Percentiles rank a stretch among this genome's conserved stretches.
Evolutionary conservation across 2,329 filamentous ascomycete genomes (phyloP).

Genomic region (Calonectria pauciramosa): DNA sequence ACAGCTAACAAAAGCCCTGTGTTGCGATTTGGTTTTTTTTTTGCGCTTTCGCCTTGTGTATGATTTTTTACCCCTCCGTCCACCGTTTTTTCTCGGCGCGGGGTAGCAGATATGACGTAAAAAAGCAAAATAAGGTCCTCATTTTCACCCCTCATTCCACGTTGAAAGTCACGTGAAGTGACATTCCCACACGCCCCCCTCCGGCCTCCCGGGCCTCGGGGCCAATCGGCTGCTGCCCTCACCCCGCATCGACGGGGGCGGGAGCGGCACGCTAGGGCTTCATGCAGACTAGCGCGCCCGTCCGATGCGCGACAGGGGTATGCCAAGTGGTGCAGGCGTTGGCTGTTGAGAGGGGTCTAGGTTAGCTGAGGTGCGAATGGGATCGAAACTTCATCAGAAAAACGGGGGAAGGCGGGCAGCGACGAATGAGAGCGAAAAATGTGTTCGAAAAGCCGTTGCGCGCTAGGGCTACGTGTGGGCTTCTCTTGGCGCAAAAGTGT

Average conservation of each 20-base stretch:
- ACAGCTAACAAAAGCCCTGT: background rate
- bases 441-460: background rate
- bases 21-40: background rate
- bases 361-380: conserved; percentile 13
- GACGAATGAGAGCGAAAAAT: background rate
- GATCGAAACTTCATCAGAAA: background rate
- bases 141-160: background rate
- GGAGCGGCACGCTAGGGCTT: conserved; percentile 40
- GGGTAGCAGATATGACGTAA: conserved; percentile 40
- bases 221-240: conserved; percentile 37
- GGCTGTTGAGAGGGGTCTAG: conserved; percentile 24
- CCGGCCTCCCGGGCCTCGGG: background rate
- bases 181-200: background rate
- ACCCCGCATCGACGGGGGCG: conserved; percentile 38
- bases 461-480: background rate
- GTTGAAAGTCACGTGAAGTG: conserved; percentile 27
- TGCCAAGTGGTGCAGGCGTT: background rate
- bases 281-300: conserved; percentile 26
- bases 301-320: conserved; percentile 37
- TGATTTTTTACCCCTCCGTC: conserved; percentile 29
- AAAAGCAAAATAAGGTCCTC: conserved; percentile 18
- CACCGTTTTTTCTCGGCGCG: conserved; percentile 4
- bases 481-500: background rate
- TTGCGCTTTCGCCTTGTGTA: background rate
- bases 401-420: too few relatives aligned